Conservation (phyloP, 805 yeast genomes). For the Nakazawaea ambrosiae region DNA sequence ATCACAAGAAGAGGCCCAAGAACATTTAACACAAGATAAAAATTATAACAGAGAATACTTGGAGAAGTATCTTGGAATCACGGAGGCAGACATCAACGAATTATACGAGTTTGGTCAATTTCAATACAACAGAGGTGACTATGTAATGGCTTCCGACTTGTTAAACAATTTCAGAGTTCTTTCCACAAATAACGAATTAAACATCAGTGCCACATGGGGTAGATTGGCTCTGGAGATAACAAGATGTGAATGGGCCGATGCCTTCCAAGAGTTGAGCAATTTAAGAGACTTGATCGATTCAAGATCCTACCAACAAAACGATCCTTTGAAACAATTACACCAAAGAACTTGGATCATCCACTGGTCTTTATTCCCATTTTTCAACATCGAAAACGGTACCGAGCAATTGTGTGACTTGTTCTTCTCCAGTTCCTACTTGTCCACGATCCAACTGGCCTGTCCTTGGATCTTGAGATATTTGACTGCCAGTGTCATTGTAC, state of each 20-base stretch:
- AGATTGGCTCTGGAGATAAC: slow-evolving; percentile 56
- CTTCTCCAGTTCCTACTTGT: slow-evolving; percentile 51
- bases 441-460: slow-evolving; percentile 63
- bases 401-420: slow-evolving; percentile 51
- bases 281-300: slow-evolving; percentile 55
- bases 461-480: slow-evolving; percentile 68
- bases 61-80: slow-evolving; percentile 35
- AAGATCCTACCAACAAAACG: slow-evolving; percentile 35
- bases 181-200: slow-evolving; percentile 42
- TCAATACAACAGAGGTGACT: slow-evolving; percentile 59
- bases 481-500: slow-evolving; percentile 47
- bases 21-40: slow-evolving; percentile 47
- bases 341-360: slow-evolving; percentile 64
- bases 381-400: slow-evolving; percentile 43
- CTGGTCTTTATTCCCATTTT: slow-evolving; percentile 61
- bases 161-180: slow-evolving; percentile 50
- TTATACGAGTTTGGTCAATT: slow-evolving; percentile 54
- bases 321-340: slow-evolving; percentile 53
- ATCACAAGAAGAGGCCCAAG: slow-evolving; percentile 43
- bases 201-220: slow-evolving; percentile 61
- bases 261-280: slow-evolving; percentile 44
- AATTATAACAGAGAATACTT: slow-evolving; percentile 42
- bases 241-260: slow-evolving; percentile 43
- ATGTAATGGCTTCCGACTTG: slow-evolving; percentile 51
- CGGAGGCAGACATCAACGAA: slow-evolving; percentile 40